A percentile compares a stretch with the other conserved stretches of the same genome.
These are phyloP conservation scores for Tulasnella sp. DNA, from an alignment of 768 basidiomycete genomes.

Conservation along the genomic window DNA sequence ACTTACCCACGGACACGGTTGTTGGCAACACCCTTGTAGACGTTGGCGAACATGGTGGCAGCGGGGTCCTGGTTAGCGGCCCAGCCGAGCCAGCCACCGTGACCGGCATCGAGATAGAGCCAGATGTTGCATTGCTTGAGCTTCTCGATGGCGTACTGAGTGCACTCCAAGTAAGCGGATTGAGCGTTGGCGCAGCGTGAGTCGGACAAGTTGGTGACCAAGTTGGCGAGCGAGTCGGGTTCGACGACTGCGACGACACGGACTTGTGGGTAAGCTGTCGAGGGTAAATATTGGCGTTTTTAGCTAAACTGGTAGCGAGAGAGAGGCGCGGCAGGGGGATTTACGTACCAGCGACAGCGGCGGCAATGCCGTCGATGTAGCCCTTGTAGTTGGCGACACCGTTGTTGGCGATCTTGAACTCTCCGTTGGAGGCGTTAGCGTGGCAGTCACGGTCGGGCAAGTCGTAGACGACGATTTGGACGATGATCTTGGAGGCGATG, in stretches of 20 bases:
- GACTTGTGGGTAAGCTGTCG: slow-evolving; percentile 51
- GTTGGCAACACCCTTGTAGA: slow-evolving; percentile 50
- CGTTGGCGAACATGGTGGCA: slow-evolving; percentile 49
- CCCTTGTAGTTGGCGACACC: slow-evolving; percentile 39
- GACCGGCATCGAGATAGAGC: slow-evolving; percentile 58
- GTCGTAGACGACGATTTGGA: slow-evolving; percentile 47
- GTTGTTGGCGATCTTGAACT: slow-evolving; percentile 35
- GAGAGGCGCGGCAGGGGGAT: slow-evolving; percentile 35
- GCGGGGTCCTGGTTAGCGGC: slow-evolving; percentile 55
- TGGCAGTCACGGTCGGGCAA: slow-evolving; percentile 50
- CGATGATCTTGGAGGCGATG: slow-evolving; percentile 42
- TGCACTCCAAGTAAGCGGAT: slow-evolving; percentile 40
- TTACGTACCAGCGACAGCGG: slow-evolving; percentile 49
- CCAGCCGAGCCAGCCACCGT: slow-evolving; percentile 61
- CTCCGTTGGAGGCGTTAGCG: slow-evolving; percentile 38
- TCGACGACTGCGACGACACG: slow-evolving; percentile 62
- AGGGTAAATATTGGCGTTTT: background rate
- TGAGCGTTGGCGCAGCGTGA: slow-evolving; percentile 53
- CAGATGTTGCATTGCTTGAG: slow-evolving; percentile 54
- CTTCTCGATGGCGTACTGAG: slow-evolving; percentile 44
- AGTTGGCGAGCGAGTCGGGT: slow-evolving; percentile 63
- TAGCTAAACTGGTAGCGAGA: slow-evolving; percentile 42
- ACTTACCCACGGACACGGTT: slow-evolving; percentile 48
- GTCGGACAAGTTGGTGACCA: slow-evolving; percentile 63
- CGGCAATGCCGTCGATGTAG: slow-evolving; percentile 62